Evolutionary conservation across 306 rosid species (phyloP), one percentile per base, ranked within the genome.

Genomic region (Acacia crassicarpa): DNA sequence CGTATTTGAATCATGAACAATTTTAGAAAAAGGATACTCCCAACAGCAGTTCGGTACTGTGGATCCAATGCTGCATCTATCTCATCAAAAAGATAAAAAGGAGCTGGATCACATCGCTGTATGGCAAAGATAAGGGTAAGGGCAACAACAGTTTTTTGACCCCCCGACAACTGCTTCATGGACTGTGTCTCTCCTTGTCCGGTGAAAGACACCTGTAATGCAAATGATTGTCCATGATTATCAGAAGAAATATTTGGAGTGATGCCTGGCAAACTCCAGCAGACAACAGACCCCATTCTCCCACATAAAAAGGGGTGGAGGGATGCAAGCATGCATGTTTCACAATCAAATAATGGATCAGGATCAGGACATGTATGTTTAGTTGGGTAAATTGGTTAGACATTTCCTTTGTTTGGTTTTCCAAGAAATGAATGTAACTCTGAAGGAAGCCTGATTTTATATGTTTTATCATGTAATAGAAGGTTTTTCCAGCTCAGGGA

Each of bases 171-270:
- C 83, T 95, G 98, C 91, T 95, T 93, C 99, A 93, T 95, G 40
- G 99, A 95, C 86, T 95, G 97, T 63, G 99, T 95, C 84, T 95
- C 97, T 81, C 99, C 98, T 87, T 93, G 99, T 68, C 99, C 99
- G 15, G 98, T 91, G 80, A 93, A 95, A 82, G 99, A 95, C 82
- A 95, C 99, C 99, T 95, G 87, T 61, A 84, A 87, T 45, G 82
- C 19, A 67, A 67, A 77, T 25, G 71, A 73, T 33, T 43, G 83
- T 38, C 74, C 75, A 73, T 40, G 73, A 77, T 49, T 67, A 67
- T 79, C 84, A 76, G n/a, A 84, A 62, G 13, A 65, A 77, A 44
- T 9, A 8, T 13, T 74, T 62, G 38, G 51, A 80, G 20, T 43
- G 45, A 49, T 61, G 40, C 46, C 45, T 44, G 67, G 51, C 70